Base-by-base conservation (phyloP, 345 rosid species). In the Citrus glauca region DNA sequence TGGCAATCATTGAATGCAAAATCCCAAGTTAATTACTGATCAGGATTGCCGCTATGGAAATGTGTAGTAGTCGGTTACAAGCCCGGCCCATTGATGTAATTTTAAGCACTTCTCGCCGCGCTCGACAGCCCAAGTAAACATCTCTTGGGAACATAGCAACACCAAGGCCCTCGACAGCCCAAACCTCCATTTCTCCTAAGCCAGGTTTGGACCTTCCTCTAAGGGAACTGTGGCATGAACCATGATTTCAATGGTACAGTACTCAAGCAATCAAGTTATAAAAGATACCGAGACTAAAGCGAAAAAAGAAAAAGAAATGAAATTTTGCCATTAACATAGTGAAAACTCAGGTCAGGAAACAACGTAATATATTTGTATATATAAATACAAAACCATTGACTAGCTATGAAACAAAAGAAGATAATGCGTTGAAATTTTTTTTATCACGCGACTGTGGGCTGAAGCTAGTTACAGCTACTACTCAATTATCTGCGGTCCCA, bases 401-500 rank as follows among this genome's bases (percentile, higher is more conserved):
- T 5, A 5, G 22, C 22, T 68, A 68, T 2, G 72, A 40, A 25
- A 68, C 8, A 68, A 37, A 10, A 40, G 42, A 40, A 7, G 9
- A 20, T 53, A 30, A 57, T 56, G 4, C 50, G 17, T 45, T 2
- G 50, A 45, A 0, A 1, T 13, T 45, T 37, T 45, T 45, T 45
- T 45, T 45, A 11, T 45, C 50, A 42, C 0, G 50, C 5, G 17
- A 45, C 50, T 45, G 50, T 45, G 4, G 40, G 22, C 69, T 66
- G 69, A 9, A 76, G 61, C 78, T 68, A 77, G 74, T 9, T 3
- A 3, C 17, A 7, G 20, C 55, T 28, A n/a, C 57, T 53, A 50
- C 17, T 37, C 88, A 6, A 33, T 62, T 63, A 91, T 77, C 63
- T 73, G 90, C 17, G 97, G 97, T 25, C 97, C 90, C 28, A 73